Evolutionary conservation across 2,329 filamentous ascomycete species (phyloP).

Genomic region (Stylonectria norvegica): DNA sequence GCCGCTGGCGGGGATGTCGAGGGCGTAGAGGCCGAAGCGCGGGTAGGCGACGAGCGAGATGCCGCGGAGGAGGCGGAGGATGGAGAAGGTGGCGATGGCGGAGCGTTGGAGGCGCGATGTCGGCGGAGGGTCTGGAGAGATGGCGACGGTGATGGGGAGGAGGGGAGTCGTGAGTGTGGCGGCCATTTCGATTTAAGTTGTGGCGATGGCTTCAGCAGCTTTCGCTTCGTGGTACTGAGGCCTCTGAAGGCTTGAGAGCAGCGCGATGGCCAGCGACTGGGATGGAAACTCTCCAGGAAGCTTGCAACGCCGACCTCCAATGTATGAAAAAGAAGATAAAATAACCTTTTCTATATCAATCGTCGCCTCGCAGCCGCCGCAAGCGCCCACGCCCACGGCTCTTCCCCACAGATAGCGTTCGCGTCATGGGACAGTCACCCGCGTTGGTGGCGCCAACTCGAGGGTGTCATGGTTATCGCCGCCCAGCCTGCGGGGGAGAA

Average conservation of each 20-base stretch:
- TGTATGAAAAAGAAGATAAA: slow-evolving; percentile 1
- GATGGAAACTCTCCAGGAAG: background rate
- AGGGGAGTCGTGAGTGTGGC: slow-evolving; percentile 20
- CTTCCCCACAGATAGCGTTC: slow-evolving; percentile 24
- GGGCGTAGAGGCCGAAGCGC: slow-evolving; percentile 27
- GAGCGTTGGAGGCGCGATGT: slow-evolving; percentile 20
- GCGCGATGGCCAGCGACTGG: background rate
- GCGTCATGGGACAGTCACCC: slow-evolving; percentile 8
- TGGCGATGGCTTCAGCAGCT: background rate
- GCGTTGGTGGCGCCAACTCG: background rate
- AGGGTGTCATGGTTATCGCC: background rate
- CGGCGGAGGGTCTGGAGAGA: slow-evolving; percentile 6
- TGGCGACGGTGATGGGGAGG: slow-evolving; percentile 24
- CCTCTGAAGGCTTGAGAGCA: too few relatives aligned
- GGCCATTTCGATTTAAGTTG: slow-evolving; percentile 13
- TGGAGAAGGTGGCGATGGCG: slow-evolving; percentile 23
- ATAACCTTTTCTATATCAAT: slow-evolving; percentile 8
- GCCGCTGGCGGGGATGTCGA: slow-evolving; percentile 28
- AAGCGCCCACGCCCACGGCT: slow-evolving; percentile 4
- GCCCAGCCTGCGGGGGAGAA: background rate
- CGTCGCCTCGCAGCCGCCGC: slow-evolving; percentile 19
- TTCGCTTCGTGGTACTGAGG: too few relatives aligned
- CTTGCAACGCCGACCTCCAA: background rate
- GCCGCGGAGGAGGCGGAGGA: slow-evolving; percentile 28
- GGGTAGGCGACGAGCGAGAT: slow-evolving; percentile 28